These are phyloP conservation scores for Tetrastigma voinierianum DNA, from an alignment of 164 flowering plant species.

Conservation along the genomic window DNA sequence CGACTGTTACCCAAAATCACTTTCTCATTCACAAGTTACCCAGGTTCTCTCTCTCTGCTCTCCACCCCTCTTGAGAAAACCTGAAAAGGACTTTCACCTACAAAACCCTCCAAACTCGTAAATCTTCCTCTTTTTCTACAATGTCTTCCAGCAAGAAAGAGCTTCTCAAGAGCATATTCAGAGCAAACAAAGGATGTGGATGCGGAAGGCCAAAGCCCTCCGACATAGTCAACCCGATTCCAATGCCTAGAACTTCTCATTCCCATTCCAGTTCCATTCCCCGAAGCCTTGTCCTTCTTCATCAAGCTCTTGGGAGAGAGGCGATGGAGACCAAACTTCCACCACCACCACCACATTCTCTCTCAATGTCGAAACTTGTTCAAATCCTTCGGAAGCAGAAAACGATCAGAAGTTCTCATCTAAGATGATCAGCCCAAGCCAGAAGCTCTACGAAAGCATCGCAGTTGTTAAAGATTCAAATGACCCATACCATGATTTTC, in stretches of 20 bases:
- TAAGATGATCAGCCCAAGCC: constrained; percentile 16
- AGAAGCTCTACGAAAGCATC: constrained; percentile 41
- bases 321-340: neutral
- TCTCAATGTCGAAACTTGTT: neutral
- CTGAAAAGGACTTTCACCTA: too few relatives aligned
- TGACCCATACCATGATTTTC: constrained; percentile 70
- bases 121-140: neutral
- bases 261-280: too few relatives aligned
- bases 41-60: too few relatives aligned
- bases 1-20: too few relatives aligned
- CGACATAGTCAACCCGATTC: constrained; percentile 18
- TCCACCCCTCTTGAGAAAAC: neutral
- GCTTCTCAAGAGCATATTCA: constrained; percentile 14
- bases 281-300: constrained; percentile 7
- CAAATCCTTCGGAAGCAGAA: constrained; percentile 10
- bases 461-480: constrained; percentile 66
- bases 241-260: constrained; percentile 12
- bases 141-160: constrained; percentile 18
- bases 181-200: constrained; percentile 16
- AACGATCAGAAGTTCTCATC: constrained; percentile 13
- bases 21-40: too few relatives aligned
- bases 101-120: too few relatives aligned
- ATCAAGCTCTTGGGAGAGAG: constrained; percentile 7
- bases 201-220: constrained; percentile 19
- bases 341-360: constrained; percentile 3